These are phyloP conservation scores for Metschnikowia kofuensis DNA, from an alignment of 805 yeast genomes.

Conservation along the genomic window DNA sequence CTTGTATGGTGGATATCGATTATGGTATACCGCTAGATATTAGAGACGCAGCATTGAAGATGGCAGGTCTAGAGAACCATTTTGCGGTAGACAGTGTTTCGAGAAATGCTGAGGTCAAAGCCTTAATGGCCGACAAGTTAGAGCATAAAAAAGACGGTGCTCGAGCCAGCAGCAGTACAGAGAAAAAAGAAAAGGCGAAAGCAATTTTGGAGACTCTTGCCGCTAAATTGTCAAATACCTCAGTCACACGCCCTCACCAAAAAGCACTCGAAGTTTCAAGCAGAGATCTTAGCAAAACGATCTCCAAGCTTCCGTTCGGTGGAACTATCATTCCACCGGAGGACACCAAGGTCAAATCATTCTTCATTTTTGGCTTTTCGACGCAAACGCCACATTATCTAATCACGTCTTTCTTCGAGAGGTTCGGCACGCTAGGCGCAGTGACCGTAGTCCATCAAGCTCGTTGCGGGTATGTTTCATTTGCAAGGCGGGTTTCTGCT, in stretches of 20 bases:
- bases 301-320: slow-evolving; percentile 65
- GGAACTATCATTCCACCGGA: slow-evolving; percentile 48
- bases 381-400: slow-evolving; percentile 63
- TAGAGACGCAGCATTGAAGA: slow-evolving; percentile 74
- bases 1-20: slow-evolving; percentile 78
- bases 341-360: slow-evolving; percentile 43
- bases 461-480: slow-evolving; percentile 63
- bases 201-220: slow-evolving; percentile 53
- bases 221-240: slow-evolving; percentile 20
- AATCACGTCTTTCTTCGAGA: slow-evolving; percentile 49
- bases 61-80: slow-evolving; percentile 47
- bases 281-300: slow-evolving; percentile 31
- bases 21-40: slow-evolving; percentile 77
- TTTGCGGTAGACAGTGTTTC: slow-evolving; percentile 25
- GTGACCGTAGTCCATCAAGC: slow-evolving; percentile 55
- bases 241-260: slow-evolving; percentile 12
- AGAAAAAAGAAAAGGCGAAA: slow-evolving; percentile 36
- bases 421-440: slow-evolving; percentile 46
- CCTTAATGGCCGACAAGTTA: slow-evolving; percentile 45
- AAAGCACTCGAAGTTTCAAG: slow-evolving; percentile 43
- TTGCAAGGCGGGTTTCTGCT: slow-evolving; percentile 48
- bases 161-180: slow-evolving; percentile 7
- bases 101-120: slow-evolving; percentile 34
- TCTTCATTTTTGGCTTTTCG: slow-evolving; percentile 75
- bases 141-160: slow-evolving; percentile 45